phyloP scores from a whole-genome alignment of 2,329 filamentous ascomycete genomes.

The Venturia pyrina region DNA sequence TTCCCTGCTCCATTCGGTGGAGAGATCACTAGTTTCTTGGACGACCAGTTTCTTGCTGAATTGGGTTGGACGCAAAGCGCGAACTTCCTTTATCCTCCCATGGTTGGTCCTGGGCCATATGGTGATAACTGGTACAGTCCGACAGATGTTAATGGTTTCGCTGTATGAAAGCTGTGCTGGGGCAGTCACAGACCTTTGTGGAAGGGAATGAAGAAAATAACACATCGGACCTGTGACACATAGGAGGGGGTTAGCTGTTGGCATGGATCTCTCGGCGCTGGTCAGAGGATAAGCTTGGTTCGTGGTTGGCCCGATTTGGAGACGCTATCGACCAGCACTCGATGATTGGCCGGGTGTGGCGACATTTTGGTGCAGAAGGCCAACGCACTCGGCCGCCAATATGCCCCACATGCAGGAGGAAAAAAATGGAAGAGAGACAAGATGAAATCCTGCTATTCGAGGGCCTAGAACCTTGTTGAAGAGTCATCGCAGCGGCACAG shows the following conservation, averaged over 20 bases:
- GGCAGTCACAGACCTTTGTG: not conserved
- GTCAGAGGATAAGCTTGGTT: not conserved
- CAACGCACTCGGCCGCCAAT: not conserved
- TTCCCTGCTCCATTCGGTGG: constrained; percentile 16
- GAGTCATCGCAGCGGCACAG: not conserved
- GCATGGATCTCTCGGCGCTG: not conserved
- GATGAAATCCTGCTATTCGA: not conserved
- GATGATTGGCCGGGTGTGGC: not conserved
- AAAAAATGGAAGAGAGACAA: not conserved
- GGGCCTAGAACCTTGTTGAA: not conserved
- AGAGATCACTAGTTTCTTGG: constrained; percentile 16
- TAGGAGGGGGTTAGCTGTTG: not conserved
- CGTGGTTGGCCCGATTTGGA: not conserved
- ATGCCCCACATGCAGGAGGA: not conserved
- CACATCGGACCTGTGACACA: not conserved
- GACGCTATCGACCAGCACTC: not conserved
- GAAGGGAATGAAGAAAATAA: not conserved
- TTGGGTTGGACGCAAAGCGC: constrained; percentile 24
- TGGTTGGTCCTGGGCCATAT: constrained; percentile 5
- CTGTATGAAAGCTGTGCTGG: not conserved
- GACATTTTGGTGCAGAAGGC: not conserved
- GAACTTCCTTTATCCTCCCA: constrained; percentile 10
- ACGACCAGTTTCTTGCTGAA: constrained; percentile 29
- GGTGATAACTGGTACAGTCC: constrained; percentile 13
- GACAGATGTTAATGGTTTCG: constrained; percentile 13